Evolutionary conservation across 257 asterid species (phyloP).

Genomic region (Solanum lignicaule): DNA sequence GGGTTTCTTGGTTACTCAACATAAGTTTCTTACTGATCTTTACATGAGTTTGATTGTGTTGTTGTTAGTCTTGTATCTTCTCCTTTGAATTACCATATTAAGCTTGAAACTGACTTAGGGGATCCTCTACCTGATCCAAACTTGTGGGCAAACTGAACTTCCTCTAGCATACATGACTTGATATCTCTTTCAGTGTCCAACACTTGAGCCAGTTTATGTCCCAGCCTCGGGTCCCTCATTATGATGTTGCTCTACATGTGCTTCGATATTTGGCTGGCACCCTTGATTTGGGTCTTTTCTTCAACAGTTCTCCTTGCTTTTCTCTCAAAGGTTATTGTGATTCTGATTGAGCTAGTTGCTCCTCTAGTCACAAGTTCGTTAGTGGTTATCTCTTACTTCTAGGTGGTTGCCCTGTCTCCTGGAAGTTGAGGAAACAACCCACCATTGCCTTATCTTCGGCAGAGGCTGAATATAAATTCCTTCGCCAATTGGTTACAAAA

Average conservation of each 20-base stretch:
- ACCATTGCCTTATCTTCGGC: not conserved
- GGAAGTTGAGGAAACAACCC: not conserved
- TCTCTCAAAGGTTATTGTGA: too few species aligned
- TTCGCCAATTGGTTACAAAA: not conserved
- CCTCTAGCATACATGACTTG: too few species aligned
- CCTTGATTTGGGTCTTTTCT: too few species aligned
- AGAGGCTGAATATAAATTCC: not conserved
- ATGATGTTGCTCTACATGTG: too few species aligned
- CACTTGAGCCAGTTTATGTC: too few species aligned
- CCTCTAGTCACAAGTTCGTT: not conserved
- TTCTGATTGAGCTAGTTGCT: not conserved
- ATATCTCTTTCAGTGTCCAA: too few species aligned
- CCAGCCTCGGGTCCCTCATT: too few species aligned
- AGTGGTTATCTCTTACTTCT: not conserved
- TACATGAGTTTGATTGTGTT: not conserved
- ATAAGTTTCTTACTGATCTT: not conserved
- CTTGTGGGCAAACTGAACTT: not conserved
- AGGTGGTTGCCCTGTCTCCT: not conserved
- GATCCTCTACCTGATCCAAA: not conserved
- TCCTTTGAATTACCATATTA: not conserved
- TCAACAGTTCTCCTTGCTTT: too few species aligned
- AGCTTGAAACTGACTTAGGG: not conserved
- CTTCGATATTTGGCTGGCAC: too few species aligned
- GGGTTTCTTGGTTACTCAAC: not conserved
- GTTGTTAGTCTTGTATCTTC: not conserved